These are phyloP conservation scores for Dioscorea zingiberensis DNA, from an alignment of 106 monocot species.

Conservation along the genomic window DNA sequence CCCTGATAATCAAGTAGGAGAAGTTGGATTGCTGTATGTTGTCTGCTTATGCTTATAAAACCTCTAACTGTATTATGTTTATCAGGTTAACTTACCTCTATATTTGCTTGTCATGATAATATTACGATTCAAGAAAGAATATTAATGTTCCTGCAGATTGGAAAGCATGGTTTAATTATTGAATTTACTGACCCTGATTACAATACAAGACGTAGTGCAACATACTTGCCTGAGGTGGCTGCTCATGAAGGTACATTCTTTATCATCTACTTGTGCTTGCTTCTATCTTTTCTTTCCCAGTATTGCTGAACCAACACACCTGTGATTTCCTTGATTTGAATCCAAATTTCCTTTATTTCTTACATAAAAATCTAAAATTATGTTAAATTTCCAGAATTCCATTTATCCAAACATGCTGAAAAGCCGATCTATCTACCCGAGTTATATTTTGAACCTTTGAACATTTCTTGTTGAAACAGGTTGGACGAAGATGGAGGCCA, in stretches of 20 bases:
- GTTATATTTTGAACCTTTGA: too few species aligned
- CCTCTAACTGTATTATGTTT: too few species aligned
- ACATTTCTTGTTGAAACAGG: slow-evolving; percentile 21
- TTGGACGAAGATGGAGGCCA: slow-evolving; percentile 83
- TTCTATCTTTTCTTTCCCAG: neutral
- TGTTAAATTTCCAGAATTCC: too few species aligned
- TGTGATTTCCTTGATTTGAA: neutral
- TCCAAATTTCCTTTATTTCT: neutral
- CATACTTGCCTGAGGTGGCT: slow-evolving; percentile 95
- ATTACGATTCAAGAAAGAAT: too few species aligned
- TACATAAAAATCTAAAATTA: too few species aligned
- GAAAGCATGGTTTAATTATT: slow-evolving; percentile 94
- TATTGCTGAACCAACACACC: neutral
- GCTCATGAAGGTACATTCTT: slow-evolving; percentile 76
- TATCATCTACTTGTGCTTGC: neutral
- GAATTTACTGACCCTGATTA: slow-evolving; percentile 92
- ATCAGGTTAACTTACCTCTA: too few species aligned
- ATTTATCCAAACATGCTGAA: too few species aligned
- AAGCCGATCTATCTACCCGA: too few species aligned
- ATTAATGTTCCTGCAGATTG: slow-evolving; percentile 40
- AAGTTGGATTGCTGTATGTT: too few species aligned
- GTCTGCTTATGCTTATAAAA: too few species aligned
- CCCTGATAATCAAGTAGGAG: too few species aligned
- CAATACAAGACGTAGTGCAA: slow-evolving; percentile 66
- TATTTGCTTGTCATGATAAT: too few species aligned